A percentile compares a stretch with the other conserved stretches of the same genome.
phyloP scores from a whole-genome alignment of 2,329 filamentous ascomycete genomes.

The Aureobasidium pullulans region DNA sequence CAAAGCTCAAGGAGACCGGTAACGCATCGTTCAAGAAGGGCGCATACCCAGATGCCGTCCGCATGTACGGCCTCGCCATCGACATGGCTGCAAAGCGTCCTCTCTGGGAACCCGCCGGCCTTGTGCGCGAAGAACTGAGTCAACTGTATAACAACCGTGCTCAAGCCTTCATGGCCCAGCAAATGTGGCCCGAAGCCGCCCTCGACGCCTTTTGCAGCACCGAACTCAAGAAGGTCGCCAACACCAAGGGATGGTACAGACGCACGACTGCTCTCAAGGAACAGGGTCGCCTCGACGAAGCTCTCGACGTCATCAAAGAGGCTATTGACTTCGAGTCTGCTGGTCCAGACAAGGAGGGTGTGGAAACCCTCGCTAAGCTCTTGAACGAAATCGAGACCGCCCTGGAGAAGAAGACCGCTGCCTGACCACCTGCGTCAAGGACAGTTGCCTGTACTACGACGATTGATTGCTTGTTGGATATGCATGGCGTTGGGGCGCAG shows the following conservation, averaged over 20 bases:
- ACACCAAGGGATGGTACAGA: constrained; percentile 93
- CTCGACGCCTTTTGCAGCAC: constrained; percentile 83
- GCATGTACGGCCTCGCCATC: constrained; percentile 76
- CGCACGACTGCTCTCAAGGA: constrained; percentile 77
- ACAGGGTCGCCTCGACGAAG: constrained; percentile 84
- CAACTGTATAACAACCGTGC: constrained; percentile 78
- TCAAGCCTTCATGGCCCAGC: constrained; percentile 78
- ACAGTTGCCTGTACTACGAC: background rate
- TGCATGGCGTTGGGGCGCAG: constrained; percentile 12
- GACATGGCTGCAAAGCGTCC: constrained; percentile 81
- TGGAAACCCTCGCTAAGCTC: constrained; percentile 16
- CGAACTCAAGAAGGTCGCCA: constrained; percentile 77
- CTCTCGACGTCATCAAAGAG: constrained; percentile 65
- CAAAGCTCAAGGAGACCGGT: constrained; percentile 82
- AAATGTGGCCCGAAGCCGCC: constrained; percentile 77
- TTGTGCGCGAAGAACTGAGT: constrained; percentile 78
- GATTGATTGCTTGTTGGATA: background rate
- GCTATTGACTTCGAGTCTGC: constrained; percentile 76
- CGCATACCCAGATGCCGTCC: constrained; percentile 65
- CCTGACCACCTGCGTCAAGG: background rate
- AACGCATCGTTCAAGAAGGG: constrained; percentile 77
- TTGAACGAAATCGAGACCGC: constrained; percentile 15
- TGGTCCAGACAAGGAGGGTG: constrained; percentile 29
- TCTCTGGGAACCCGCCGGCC: constrained; percentile 75
- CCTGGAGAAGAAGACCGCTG: constrained; percentile 14